Percentiles rank a stretch among this genome's conserved stretches.
Conservation (phyloP, 2,329 filamentous ascomycete species). For the Apiospora koreana region DNA sequence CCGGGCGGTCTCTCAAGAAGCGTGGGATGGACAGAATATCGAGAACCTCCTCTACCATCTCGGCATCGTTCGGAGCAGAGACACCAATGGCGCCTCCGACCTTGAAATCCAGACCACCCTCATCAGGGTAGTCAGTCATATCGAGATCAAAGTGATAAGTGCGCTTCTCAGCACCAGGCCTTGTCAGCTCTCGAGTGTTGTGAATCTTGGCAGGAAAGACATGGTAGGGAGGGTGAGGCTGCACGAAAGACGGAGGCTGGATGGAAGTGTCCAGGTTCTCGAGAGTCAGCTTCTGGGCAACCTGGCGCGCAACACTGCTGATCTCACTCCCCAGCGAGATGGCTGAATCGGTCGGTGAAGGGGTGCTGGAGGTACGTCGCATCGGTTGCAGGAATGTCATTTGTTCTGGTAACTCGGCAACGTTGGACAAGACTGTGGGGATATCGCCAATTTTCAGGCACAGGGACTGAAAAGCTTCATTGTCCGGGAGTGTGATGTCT, state of each 20-base stretch:
- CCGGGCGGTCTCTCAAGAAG: constrained; percentile 80
- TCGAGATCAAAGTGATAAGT: constrained; percentile 98
- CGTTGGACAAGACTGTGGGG: constrained; percentile 69
- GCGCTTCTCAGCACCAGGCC: constrained; percentile 86
- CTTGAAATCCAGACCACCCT: constrained; percentile 87
- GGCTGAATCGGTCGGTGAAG: constrained; percentile 52
- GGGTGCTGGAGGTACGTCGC: constrained; percentile 35
- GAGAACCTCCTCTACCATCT: constrained; percentile 80
- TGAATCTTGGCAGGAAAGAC: constrained; percentile 90
- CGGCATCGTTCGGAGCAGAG: constrained; percentile 80
- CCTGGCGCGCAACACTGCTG: constrained; percentile 31
- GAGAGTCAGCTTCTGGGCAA: constrained; percentile 33
- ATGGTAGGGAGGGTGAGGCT: constrained; percentile 90
- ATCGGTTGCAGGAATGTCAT: constrained; percentile 70
- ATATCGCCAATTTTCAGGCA: constrained; percentile 75
- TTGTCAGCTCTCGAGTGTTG: constrained; percentile 83
- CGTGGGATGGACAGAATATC: constrained; percentile 79
- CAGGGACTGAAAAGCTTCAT: constrained; percentile 80
- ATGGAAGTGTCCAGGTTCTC: constrained; percentile 56
- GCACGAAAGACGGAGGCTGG: constrained; percentile 85
- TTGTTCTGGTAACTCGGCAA: constrained; percentile 73
- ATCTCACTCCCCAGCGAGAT: constrained; percentile 42
- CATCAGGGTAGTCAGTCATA: constrained; percentile 88
- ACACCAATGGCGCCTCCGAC: constrained; percentile 95
- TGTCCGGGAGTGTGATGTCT: constrained; percentile 66